Evolutionary conservation across 192 early-diverging fungal genomes (phyloP).

Genomic region (Backusella morwellensis): DNA sequence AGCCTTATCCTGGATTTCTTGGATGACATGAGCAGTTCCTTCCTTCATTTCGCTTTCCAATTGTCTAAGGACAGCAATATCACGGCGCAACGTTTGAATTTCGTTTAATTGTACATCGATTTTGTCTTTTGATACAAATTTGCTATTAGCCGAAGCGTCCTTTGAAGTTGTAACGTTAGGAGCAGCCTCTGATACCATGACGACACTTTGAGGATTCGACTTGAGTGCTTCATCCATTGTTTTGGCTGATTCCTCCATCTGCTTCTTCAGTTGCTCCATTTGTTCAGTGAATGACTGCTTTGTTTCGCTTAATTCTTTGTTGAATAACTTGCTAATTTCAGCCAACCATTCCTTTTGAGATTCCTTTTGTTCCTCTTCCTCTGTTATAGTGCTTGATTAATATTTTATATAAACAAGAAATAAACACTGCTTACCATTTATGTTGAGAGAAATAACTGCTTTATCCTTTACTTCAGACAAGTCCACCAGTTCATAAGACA

Average conservation of each 20-base stretch:
- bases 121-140: neutral
- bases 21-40: conserved; percentile 4
- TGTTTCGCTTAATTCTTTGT: conserved; percentile 6
- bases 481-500: conserved; percentile 70
- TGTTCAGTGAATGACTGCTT: neutral
- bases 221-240: neutral
- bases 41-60: conserved; percentile 39
- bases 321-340: conserved; percentile 3
- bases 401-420: neutral
- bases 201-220: neutral
- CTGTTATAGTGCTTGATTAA: neutral
- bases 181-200: neutral
- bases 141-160: neutral
- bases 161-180: neutral
- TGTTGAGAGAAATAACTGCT: conserved; percentile 50
- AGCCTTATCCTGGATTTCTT: conserved; percentile 24
- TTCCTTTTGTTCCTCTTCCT: conserved; percentile 11
- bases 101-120: conserved; percentile 44
- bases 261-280: conserved; percentile 9
- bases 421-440: conserved; percentile 41
- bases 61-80: conserved; percentile 49
- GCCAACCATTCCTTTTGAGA: conserved; percentile 4
- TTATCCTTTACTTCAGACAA: conserved; percentile 59
- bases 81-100: conserved; percentile 47
- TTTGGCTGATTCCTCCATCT: neutral